Evolutionary conservation across 805 yeast species (phyloP).

Genomic region (Blastobotrys terrestris): DNA sequence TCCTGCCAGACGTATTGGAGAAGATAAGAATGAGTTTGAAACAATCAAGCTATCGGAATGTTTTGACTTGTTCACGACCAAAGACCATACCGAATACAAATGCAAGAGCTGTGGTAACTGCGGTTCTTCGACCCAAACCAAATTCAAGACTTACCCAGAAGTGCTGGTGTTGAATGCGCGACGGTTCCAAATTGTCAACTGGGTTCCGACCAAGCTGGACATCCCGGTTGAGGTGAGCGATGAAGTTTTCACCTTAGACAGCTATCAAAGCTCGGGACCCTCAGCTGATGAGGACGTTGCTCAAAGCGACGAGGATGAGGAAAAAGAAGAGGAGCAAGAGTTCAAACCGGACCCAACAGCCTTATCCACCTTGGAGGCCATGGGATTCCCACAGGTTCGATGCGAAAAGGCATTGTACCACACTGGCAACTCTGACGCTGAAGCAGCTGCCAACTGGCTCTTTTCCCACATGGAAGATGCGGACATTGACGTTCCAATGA

Average conservation of each 20-base stretch:
- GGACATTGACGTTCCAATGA: slow-evolving; percentile 62
- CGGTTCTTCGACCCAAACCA: slow-evolving; percentile 38
- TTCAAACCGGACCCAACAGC: slow-evolving; percentile 53
- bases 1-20: slow-evolving; percentile 26
- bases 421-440: slow-evolving; percentile 61
- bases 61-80: slow-evolving; percentile 39
- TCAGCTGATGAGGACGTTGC: slow-evolving; percentile 37
- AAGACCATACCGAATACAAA: slow-evolving; percentile 55
- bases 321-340: slow-evolving; percentile 8
- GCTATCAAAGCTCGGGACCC: slow-evolving; percentile 38
- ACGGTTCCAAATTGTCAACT: slow-evolving; percentile 75
- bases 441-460: slow-evolving; percentile 85
- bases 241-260: slow-evolving; percentile 39
- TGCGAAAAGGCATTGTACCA: slow-evolving; percentile 59
- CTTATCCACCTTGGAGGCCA: slow-evolving; percentile 50
- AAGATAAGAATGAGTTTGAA: slow-evolving; percentile 38
- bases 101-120: slow-evolving; percentile 49
- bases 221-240: slow-evolving; percentile 58
- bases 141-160: slow-evolving; percentile 63
- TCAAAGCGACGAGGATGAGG: slow-evolving; percentile 29
- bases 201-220: slow-evolving; percentile 82
- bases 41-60: slow-evolving; percentile 45
- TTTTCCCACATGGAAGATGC: slow-evolving; percentile 84
- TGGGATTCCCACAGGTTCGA: slow-evolving; percentile 83
- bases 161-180: slow-evolving; percentile 65